A percentile compares a stretch with the other conserved stretches of the same genome.
Conservation (phyloP, 1,284 basidiomycete genomes). For the Malassezia yamatoensis region DNA sequence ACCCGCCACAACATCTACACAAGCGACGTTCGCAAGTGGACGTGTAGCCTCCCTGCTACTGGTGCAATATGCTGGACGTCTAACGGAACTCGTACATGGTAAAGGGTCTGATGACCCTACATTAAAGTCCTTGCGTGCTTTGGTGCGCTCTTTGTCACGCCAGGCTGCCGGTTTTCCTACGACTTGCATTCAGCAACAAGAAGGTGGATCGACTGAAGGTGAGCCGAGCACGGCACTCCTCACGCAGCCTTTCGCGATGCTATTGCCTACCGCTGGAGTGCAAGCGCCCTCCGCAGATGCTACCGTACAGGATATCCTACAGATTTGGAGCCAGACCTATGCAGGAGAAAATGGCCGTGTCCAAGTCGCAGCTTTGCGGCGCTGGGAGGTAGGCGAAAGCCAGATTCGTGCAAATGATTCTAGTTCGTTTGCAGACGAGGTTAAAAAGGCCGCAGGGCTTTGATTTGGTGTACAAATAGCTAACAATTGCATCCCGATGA, state of each 20-base stretch:
- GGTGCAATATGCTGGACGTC: conserved; percentile 30
- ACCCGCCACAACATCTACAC: conserved; percentile 49
- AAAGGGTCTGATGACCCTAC: conserved; percentile 16
- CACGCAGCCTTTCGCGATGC: conserved; percentile 72
- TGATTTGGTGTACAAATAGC: conserved; percentile 26
- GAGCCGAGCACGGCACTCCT: conserved; percentile 60
- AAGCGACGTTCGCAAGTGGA: conserved; percentile 57
- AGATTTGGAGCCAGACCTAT: conserved; percentile 58
- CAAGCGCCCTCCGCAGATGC: conserved; percentile 43
- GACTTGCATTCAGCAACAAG: conserved; percentile 52
- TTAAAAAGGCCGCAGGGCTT: conserved; percentile 38
- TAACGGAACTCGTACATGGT: conserved; percentile 13
- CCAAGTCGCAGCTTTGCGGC: conserved; percentile 48
- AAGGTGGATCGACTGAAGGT: conserved; percentile 21
- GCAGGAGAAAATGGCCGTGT: conserved; percentile 19
- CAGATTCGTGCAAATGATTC: conserved; percentile 19
- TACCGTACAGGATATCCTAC: conserved; percentile 57
- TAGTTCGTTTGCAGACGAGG: conserved; percentile 33
- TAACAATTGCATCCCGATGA: conserved; percentile 18
- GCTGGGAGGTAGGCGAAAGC: conserved; percentile 49
- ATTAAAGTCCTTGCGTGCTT: conserved; percentile 49
- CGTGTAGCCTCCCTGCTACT: conserved; percentile 22
- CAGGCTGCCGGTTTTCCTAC: conserved; percentile 81
- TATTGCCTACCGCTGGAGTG: conserved; percentile 34
- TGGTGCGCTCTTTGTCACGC: conserved; percentile 67